These are phyloP conservation scores for Coemansia sp. DNA, from an alignment of 192 early-diverging fungal species.

Conservation along the genomic window DNA sequence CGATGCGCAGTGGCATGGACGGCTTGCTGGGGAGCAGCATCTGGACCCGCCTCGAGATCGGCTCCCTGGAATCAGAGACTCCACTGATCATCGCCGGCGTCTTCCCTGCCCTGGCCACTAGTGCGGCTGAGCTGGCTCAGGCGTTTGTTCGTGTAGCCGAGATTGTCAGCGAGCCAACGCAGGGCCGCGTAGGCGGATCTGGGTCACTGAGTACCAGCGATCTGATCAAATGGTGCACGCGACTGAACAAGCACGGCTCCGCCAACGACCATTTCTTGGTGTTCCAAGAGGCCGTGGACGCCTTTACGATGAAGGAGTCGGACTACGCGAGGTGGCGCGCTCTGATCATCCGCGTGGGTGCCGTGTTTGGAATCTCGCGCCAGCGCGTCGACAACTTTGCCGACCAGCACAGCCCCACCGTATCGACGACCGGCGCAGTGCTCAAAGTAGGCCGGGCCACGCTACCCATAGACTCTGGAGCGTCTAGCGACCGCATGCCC, in stretches of 20 bases:
- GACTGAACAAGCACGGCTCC: conserved; percentile 53
- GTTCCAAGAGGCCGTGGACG: conserved; percentile 85
- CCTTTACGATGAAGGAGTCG: conserved; percentile 79
- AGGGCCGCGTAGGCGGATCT: conserved; percentile 42
- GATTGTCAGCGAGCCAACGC: conserved; percentile 31
- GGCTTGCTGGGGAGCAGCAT: conserved; percentile 57
- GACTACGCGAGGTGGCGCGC: conserved; percentile 63
- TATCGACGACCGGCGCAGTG: conserved; percentile 42
- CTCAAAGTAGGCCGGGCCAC: conserved; percentile 32
- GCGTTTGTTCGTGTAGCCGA: conserved; percentile 53
- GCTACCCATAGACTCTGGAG: conserved; percentile 1
- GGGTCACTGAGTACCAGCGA: conserved; percentile 76
- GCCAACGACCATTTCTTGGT: conserved; percentile 39
- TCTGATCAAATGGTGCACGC: conserved; percentile 86
- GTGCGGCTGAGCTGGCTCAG: conserved; percentile 59
- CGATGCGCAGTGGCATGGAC: conserved; percentile 44
- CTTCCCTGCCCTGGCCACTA: conserved; percentile 43
- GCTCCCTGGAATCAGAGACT: conserved; percentile 52
- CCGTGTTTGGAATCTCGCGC: conserved; percentile 63
- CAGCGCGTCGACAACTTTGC: conserved; percentile 70
- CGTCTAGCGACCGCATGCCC: conserved; percentile 39
- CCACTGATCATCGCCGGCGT: conserved; percentile 33
- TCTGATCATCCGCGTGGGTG: conserved; percentile 65
- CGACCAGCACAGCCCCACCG: conserved; percentile 64
- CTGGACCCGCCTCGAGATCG: conserved; percentile 78